phyloP scores from a whole-genome alignment of 2,329 filamentous ascomycete species.

The Ceratocystis eucalypticola region DNA sequence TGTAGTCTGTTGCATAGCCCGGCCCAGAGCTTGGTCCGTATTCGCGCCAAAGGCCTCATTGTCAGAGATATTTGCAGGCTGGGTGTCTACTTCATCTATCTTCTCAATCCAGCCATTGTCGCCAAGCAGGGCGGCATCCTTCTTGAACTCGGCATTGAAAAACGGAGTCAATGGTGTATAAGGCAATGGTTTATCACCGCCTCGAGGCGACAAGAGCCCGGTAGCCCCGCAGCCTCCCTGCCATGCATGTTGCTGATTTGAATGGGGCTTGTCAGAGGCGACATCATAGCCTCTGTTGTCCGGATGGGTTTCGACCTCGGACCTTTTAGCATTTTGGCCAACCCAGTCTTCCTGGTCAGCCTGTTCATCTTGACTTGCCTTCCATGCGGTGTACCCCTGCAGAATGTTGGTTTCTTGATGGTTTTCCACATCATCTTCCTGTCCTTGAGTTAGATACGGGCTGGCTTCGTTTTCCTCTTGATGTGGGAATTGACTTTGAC shows the following conservation, averaged over 20 bases:
- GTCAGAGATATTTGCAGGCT: background rate
- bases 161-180: conserved; percentile 35
- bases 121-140: conserved; percentile 41
- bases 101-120: conserved; percentile 44
- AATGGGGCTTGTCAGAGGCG: background rate
- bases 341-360: background rate
- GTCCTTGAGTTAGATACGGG: background rate
- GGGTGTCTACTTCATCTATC: conserved; percentile 23
- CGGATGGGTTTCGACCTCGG: background rate
- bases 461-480: background rate
- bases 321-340: background rate
- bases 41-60: background rate
- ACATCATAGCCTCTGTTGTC: background rate
- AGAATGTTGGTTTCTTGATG: conserved; percentile 9
- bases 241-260: background rate
- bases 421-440: background rate
- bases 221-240: background rate
- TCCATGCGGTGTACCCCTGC: conserved; percentile 13
- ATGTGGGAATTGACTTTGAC: background rate
- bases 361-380: background rate
- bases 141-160: conserved; percentile 30
- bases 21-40: background rate
- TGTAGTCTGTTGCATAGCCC: background rate
- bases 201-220: background rate
- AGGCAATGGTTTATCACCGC: background rate